Percentiles rank a stretch among this genome's conserved stretches.
Conservation (phyloP, 345 rosid genomes). For the Camelina hispida region DNA sequence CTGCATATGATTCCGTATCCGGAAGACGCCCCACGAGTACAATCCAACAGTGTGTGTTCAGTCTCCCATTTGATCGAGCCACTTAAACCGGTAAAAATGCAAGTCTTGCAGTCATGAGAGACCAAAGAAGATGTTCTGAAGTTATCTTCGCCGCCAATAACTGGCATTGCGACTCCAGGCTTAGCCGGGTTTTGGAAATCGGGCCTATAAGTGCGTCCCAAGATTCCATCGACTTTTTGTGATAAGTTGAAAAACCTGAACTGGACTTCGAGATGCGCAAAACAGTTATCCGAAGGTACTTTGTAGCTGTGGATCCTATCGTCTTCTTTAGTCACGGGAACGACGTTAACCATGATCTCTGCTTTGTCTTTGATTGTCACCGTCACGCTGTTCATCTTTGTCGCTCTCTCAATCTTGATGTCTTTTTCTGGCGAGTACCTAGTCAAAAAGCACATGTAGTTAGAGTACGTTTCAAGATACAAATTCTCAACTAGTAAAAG, state of each 20-base stretch:
- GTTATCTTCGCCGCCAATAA: constrained; percentile 56
- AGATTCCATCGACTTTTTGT: constrained; percentile 58
- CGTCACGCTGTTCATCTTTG: constrained; percentile 51
- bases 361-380: constrained; percentile 48
- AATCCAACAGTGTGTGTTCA: constrained; percentile 48
- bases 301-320: constrained; percentile 58
- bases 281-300: constrained; percentile 55
- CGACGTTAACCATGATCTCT: constrained; percentile 59
- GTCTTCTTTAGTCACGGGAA: constrained; percentile 68
- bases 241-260: constrained; percentile 58
- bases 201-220: constrained; percentile 63
- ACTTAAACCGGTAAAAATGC: constrained; percentile 39
- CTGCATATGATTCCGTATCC: constrained; percentile 60
- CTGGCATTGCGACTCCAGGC: constrained; percentile 65
- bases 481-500: not conserved
- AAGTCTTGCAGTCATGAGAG: constrained; percentile 45
- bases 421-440: constrained; percentile 44
- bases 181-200: constrained; percentile 65
- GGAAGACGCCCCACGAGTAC: constrained; percentile 45
- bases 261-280: constrained; percentile 66
- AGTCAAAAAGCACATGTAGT: constrained; percentile 1
- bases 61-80: constrained; percentile 1
- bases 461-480: not conserved
- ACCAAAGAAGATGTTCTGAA: constrained; percentile 54
- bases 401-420: constrained; percentile 55